Evolutionary conservation across 441 rosid genomes (phyloP).

Genomic region (Mallotus japonicus): DNA sequence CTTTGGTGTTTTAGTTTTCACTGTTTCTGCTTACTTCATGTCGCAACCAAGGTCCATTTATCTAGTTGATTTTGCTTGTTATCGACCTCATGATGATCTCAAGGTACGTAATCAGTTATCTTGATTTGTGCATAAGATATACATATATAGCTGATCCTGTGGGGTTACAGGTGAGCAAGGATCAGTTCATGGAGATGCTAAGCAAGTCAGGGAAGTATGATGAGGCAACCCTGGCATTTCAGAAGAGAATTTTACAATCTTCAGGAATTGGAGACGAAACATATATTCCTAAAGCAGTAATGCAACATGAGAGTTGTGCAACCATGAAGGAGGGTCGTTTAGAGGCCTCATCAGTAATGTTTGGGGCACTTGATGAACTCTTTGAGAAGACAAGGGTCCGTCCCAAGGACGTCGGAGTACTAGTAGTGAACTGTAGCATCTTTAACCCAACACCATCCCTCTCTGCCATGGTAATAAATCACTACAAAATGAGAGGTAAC

Average conservation of each 20-base stretch:
- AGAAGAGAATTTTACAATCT: conserved; percentile 55
- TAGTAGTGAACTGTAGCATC: conserved; percentile 90
- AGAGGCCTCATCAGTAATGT: conserved; percentile 80
- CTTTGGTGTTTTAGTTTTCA: conserved; percentile 60
- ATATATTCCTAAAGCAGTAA: conserved; percentile 61
- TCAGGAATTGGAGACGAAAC: conserved; percentile 89
- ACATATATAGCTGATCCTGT: no score
- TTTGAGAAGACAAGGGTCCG: conserved; percentile 72
- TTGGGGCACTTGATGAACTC: conserved; percentile 83
- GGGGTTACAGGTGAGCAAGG: conserved; percentile 52
- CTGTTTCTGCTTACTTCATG: conserved; percentile 68
- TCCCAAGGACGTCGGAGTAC: conserved; percentile 81
- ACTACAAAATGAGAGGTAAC: conserved; percentile 90
- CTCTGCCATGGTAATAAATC: conserved; percentile 89
- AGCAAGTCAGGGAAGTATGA: conserved; percentile 61
- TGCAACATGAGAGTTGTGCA: conserved; percentile 47
- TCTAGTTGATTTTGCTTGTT: conserved; percentile 80
- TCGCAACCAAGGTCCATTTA: conserved; percentile 81
- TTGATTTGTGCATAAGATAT: no score
- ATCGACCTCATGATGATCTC: conserved; percentile 70
- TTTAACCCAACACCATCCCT: conserved; percentile 90
- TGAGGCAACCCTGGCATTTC: conserved; percentile 56
- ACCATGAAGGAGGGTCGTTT: conserved; percentile 86
- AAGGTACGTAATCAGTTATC: conserved; percentile 41
- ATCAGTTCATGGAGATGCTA: conserved; percentile 58